Evolutionary conservation across 2,329 filamentous ascomycete genomes (phyloP).

Genomic region (Elsinoe fawcettii): DNA sequence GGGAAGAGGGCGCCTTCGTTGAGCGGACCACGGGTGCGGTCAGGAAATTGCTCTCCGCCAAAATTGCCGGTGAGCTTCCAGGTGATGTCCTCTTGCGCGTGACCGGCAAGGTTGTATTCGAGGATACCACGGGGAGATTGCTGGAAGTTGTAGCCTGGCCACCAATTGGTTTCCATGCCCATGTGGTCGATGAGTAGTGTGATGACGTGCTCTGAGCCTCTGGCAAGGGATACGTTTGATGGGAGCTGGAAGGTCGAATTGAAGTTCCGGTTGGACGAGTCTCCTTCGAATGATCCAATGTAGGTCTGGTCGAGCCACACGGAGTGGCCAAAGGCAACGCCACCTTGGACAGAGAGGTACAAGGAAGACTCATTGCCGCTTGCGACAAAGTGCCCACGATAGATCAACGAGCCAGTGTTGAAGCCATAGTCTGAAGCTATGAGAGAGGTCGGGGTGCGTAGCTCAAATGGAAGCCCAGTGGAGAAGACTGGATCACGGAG

Average conservation of each 20-base stretch:
- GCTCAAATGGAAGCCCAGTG: neutral
- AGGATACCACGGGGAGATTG: constrained; percentile 57
- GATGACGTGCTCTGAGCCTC: constrained; percentile 51
- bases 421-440: constrained; percentile 68
- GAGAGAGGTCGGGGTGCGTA: constrained; percentile 55
- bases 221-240: constrained; percentile 32
- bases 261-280: constrained; percentile 40
- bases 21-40: constrained; percentile 51
- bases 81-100: constrained; percentile 38
- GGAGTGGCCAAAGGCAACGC: constrained; percentile 57
- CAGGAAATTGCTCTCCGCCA: constrained; percentile 53
- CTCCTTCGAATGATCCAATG: constrained; percentile 57
- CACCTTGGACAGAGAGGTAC: constrained; percentile 55
- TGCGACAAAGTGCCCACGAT: constrained; percentile 61
- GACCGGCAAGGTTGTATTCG: constrained; percentile 49
- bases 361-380: constrained; percentile 53
- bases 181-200: constrained; percentile 68
- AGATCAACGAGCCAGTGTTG: constrained; percentile 60
- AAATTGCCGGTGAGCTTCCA: constrained; percentile 64
- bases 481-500: constrained; percentile 29
- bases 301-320: constrained; percentile 60
- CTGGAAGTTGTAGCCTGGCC: constrained; percentile 44
- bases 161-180: constrained; percentile 57
- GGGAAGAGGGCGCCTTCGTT: constrained; percentile 57
- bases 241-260: constrained; percentile 52